These are phyloP conservation scores for Alternaria novae-zelandiae DNA, from an alignment of 2,329 filamentous ascomycete genomes.

Conservation along the genomic window DNA sequence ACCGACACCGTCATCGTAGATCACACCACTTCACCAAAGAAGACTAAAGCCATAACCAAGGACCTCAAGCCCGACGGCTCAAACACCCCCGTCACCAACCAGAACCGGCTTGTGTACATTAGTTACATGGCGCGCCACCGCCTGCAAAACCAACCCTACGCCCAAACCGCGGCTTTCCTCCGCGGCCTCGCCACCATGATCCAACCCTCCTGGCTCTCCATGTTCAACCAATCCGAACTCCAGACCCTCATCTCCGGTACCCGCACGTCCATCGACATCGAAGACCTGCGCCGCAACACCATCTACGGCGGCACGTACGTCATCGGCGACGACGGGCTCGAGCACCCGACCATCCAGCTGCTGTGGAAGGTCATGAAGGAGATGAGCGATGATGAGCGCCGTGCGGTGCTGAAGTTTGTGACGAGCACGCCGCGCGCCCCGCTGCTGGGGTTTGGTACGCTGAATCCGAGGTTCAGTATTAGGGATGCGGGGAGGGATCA, in stretches of 20 bases:
- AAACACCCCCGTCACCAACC: conserved; percentile 81
- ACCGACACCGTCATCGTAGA: conserved; percentile 66
- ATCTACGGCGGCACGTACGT: conserved; percentile 85
- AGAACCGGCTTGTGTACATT: conserved; percentile 93
- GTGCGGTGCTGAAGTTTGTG: conserved; percentile 92
- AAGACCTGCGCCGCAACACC: conserved; percentile 84
- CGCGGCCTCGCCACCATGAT: conserved; percentile 87
- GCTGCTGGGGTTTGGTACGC: conserved; percentile 82
- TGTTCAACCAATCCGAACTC: conserved; percentile 97
- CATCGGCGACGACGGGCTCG: conserved; percentile 84
- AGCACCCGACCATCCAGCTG: conserved; percentile 83
- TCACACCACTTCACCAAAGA: conserved; percentile 38
- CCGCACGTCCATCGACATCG: conserved; percentile 81
- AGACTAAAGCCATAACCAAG: conserved; percentile 69
- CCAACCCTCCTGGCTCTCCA: conserved; percentile 88
- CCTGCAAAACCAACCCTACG: conserved; percentile 76
- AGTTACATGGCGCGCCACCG: conserved; percentile 89
- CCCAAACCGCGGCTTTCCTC: conserved; percentile 88
- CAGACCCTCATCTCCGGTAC: conserved; percentile 93
- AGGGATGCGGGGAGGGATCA: conserved; percentile 80
- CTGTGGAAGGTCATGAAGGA: conserved; percentile 91
- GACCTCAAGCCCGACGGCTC: conserved; percentile 80
- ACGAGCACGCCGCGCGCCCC: conserved; percentile 92
- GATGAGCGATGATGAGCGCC: conserved; percentile 76
- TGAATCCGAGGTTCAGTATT: conserved; percentile 88